Conservation (phyloP, 148 eudicot species). For the Rhododendron henanense region DNA sequence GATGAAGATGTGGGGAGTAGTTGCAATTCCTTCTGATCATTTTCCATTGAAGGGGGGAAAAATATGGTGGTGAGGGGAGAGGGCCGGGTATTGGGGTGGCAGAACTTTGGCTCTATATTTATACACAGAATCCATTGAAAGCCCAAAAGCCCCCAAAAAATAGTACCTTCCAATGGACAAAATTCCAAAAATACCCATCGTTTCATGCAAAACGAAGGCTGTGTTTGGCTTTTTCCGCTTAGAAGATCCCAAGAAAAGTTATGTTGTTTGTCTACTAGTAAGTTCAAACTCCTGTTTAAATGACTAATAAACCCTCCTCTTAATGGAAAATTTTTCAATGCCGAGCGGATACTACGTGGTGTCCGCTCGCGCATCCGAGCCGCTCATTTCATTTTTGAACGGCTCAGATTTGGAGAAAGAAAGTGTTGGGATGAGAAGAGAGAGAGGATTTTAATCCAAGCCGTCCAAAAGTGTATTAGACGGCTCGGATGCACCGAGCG, state of each 20-base stretch:
- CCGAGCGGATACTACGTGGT: no score
- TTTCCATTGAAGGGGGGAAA: slow-evolving; percentile 56
- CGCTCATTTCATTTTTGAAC: no score
- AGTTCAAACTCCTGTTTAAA: neutral
- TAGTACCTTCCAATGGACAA: neutral
- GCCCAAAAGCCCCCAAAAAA: neutral
- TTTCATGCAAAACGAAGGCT: neutral
- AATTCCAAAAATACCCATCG: neutral
- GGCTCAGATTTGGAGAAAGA: no score
- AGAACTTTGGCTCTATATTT: neutral
- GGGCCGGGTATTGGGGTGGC: neutral
- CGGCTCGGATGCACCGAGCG: no score
- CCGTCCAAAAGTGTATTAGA: no score
- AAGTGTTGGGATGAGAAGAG: no score
- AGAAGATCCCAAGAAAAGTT: neutral
- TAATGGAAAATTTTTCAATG: no score
- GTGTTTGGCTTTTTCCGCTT: neutral
- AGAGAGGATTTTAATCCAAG: no score
- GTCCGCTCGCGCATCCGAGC: no score
- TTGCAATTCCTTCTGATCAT: slow-evolving; percentile 58
- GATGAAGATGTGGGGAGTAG: slow-evolving; percentile 46
- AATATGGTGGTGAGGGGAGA: neutral
- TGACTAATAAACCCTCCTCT: neutral
- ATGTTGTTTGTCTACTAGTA: neutral
- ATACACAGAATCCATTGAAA: neutral